Base-by-base conservation (phyloP, 2,329 filamentous ascomycete species). In the Penicillium nordicum region DNA sequence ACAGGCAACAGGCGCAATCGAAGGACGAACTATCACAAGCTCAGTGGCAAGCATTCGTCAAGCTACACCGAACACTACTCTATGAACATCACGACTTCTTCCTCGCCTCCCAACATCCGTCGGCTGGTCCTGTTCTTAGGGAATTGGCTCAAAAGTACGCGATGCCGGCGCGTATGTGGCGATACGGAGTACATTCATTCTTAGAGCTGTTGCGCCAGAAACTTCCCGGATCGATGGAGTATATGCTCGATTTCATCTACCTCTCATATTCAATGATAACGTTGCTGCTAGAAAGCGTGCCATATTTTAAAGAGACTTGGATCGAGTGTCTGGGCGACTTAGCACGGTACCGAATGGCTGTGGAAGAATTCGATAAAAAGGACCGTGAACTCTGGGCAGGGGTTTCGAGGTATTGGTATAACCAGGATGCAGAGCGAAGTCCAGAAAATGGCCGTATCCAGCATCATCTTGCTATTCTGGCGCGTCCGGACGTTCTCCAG, bases 91-190 rank as follows among this genome's bases (percentile, higher is more conserved):
- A 92, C 56, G 90, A 93, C 59, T 93, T 93, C 66, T 92, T 97
- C 56, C 77, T 96, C 1, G 92, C 92, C 0, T 89, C 85, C 0
- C 92, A 97, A 63, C 92, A 97, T 67, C 92, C 91, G 0, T 88
- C 87, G 0, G 90, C 91, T 0, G 89, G 82, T 25, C 80, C 80
- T 0, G 84, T 87, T 0, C 71, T 97, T 0, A 81, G 83, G 3
- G 78, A 84, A 0, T 73, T 97, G 0, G 88, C 92, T 0, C 82
- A 82, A 0, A 94, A 94, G 59, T 96, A 96, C 64, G 86, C 86
- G 0, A 97, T 97, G 90, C 92, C 93, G 0, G 91, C 90, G 0
- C 80, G 93, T 0, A 94, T 97, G 89, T 97, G 94, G 94, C 82
- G 90, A 0, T 90, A 96, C 64, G 93, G 90, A 0, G 97, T 97